A percentile compares a stretch with the other conserved stretches of the same genome.
phyloP scores from a whole-genome alignment of 495 filamentous ascomycete genomes.

The Penicillium pulvis region DNA sequence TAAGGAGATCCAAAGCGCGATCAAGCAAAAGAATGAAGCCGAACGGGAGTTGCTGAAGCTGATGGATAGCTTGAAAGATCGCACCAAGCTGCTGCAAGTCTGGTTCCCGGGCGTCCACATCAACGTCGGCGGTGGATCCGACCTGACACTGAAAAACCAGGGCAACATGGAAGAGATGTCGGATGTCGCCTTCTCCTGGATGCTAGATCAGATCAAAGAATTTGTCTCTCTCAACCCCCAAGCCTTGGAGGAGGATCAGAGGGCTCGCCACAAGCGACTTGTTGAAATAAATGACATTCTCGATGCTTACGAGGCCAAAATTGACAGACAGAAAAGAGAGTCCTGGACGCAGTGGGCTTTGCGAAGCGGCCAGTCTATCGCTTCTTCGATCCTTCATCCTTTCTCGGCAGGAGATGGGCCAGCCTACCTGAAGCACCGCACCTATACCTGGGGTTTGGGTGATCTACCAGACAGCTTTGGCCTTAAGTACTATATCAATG shows the following conservation, averaged over 20 bases:
- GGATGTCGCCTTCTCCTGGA: slow-evolving; percentile 9
- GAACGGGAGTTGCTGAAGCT: slow-evolving; percentile 2
- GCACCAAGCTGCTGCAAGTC: slow-evolving; percentile 9
- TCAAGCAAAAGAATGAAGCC: slow-evolving; percentile 4
- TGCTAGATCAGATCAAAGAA: slow-evolving; percentile 11
- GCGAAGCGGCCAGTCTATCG: not conserved
- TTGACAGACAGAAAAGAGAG: not conserved
- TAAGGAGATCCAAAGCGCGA: not conserved
- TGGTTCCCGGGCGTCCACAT: slow-evolving; percentile 12
- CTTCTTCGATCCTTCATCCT: not conserved
- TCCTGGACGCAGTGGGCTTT: not conserved
- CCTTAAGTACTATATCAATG: slow-evolving; percentile 10
- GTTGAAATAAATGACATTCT: not conserved
- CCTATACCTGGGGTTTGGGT: slow-evolving; percentile 6
- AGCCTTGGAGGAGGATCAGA: not conserved
- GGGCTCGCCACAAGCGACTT: not conserved
- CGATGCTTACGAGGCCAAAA: not conserved
- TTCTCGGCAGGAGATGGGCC: not conserved
- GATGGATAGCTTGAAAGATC: slow-evolving; percentile 8
- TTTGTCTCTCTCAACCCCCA: slow-evolving; percentile 4
- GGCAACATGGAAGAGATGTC: slow-evolving; percentile 15
- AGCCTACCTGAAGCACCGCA: not conserved
- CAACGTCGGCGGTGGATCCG: slow-evolving; percentile 9
- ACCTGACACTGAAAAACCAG: slow-evolving; percentile 8
- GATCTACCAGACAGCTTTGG: slow-evolving; percentile 11